Percentiles rank a stretch among this genome's conserved stretches.
These are phyloP conservation scores for Stephanodiscus minutulus DNA, from an alignment of 108 stramenopile genomes.

Conservation along the genomic window DNA sequence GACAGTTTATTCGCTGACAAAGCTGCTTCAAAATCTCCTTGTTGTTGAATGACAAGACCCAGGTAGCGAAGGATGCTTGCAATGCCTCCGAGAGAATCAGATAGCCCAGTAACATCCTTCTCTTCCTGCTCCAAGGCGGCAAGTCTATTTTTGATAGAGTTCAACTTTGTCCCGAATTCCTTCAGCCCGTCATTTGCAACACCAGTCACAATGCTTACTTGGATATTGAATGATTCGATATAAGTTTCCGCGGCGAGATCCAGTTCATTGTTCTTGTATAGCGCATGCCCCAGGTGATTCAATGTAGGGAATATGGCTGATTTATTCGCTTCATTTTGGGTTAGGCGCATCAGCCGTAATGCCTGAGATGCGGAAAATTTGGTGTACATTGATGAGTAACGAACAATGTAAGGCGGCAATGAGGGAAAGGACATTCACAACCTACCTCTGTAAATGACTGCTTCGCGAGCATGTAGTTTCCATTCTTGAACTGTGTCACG, in stretches of 20 bases:
- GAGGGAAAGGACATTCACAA: not conserved
- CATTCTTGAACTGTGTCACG: conserved; percentile 46
- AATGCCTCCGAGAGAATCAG: conserved; percentile 42
- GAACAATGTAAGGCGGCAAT: not conserved
- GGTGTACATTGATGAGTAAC: not conserved
- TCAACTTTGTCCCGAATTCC: conserved; percentile 37
- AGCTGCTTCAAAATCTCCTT: conserved; percentile 45
- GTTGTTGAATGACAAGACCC: conserved; percentile 51
- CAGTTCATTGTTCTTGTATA: conserved; percentile 49
- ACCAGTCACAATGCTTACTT: conserved; percentile 49
- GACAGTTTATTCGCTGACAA: conserved; percentile 45
- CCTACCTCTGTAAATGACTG: conserved; percentile 51
- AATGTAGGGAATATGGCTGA: conserved; percentile 47
- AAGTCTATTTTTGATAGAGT: conserved; percentile 19
- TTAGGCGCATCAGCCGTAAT: conserved; percentile 41
- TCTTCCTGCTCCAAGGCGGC: conserved; percentile 9
- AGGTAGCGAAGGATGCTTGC: conserved; percentile 54
- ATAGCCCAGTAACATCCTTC: conserved; percentile 29
- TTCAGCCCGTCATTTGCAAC: conserved; percentile 32
- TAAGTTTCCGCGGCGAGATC: conserved; percentile 45
- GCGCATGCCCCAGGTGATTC: conserved; percentile 50
- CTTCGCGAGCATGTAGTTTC: conserved; percentile 39
- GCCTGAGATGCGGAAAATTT: conserved; percentile 22
- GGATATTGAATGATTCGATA: conserved; percentile 53
- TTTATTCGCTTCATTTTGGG: conserved; percentile 19